Conservation (phyloP, 2,329 filamentous ascomycete species). For the Penicillium sp. region DNA sequence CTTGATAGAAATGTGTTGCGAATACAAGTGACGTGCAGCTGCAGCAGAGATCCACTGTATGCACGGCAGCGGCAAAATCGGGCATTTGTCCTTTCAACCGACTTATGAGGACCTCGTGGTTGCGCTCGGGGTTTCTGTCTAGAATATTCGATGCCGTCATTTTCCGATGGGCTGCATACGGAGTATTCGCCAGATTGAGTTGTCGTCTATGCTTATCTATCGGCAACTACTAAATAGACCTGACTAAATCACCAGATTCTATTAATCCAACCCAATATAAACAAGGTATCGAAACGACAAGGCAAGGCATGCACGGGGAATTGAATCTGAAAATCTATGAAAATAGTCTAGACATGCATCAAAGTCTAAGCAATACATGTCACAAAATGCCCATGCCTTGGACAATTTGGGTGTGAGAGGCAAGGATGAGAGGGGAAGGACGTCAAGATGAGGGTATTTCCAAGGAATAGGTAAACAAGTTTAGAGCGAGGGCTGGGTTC, state of each 20-base stretch:
- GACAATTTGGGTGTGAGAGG: not conserved
- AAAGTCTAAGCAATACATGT: conserved; percentile 9
- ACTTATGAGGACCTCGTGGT: no score
- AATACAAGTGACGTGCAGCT: no score
- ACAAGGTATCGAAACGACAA: conserved; percentile 8
- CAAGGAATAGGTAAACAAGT: conserved; percentile 16
- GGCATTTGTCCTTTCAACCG: no score
- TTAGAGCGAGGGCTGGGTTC: conserved; percentile 43
- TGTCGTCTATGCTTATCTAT: conserved; percentile 23
- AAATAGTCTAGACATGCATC: conserved; percentile 12
- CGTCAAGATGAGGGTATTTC: not conserved
- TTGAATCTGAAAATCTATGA: conserved; percentile 9
- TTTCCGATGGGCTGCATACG: no score
- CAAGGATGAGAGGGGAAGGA: not conserved
- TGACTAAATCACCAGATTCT: conserved; percentile 2
- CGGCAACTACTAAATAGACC: conserved; percentile 9
- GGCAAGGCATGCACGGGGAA: conserved; percentile 16
- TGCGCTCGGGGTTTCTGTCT: no score
- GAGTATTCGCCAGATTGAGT: no score
- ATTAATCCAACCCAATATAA: conserved; percentile 10
- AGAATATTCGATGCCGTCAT: no score
- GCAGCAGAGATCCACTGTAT: no score
- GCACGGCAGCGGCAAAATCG: no score
- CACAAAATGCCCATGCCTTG: conserved; percentile 1
- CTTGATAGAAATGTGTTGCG: no score